A percentile compares a stretch with the other conserved stretches of the same genome.
These are phyloP conservation scores for Mycena haematopus DNA, from an alignment of 768 basidiomycete genomes.

Conservation along the genomic window DNA sequence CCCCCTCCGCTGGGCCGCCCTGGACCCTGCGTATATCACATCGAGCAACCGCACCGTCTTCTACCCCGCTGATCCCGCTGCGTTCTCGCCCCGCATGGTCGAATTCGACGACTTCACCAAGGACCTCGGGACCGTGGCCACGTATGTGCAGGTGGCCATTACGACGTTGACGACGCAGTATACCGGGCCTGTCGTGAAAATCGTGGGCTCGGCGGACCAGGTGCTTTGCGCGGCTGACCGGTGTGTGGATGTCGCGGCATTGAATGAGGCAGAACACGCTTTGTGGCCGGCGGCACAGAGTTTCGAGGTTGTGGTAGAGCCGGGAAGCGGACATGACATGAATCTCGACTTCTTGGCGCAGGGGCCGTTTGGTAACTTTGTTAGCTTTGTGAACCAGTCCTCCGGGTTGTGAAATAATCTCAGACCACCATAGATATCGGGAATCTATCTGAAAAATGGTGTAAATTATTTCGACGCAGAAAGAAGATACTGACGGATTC, in stretches of 20 bases:
- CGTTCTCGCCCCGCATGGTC: background rate
- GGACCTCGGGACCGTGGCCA: background rate
- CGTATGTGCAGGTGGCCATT: background rate
- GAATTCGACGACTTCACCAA: background rate
- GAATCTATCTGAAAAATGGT: too few relatives aligned
- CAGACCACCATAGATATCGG: too few relatives aligned
- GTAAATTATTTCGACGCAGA: too few relatives aligned
- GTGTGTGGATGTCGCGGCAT: background rate
- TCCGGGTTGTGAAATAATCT: background rate
- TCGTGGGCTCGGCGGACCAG: background rate
- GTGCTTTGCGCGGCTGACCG: background rate
- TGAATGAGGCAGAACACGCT: background rate
- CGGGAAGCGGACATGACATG: background rate
- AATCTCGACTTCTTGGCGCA: background rate
- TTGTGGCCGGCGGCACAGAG: background rate
- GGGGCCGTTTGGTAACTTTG: background rate
- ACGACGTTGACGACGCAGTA: background rate
- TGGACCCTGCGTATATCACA: background rate
- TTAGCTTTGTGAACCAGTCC: background rate
- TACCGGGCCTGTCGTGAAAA: background rate
- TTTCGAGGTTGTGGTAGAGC: background rate
- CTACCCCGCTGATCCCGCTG: background rate
- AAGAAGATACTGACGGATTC: too few relatives aligned
- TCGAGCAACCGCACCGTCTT: background rate
- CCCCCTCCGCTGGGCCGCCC: background rate